Conservation (phyloP, 306 rosid species). For the Trifolium pratense region DNA sequence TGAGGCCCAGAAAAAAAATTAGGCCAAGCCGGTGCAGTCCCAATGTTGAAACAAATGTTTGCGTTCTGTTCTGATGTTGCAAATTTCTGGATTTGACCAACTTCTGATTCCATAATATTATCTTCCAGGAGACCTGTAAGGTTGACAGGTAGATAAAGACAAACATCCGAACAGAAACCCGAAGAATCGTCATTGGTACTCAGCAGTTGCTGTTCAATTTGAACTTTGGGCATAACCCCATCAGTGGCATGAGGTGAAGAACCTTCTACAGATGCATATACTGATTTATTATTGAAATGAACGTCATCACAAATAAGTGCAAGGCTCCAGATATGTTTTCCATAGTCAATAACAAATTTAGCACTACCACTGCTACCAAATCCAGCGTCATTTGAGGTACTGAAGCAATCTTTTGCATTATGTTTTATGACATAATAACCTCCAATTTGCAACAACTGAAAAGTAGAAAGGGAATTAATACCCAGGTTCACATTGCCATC, state of each 20-base stretch:
- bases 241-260: constrained; percentile 41
- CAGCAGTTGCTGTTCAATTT: constrained; percentile 45
- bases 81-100: constrained; percentile 42
- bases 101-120: constrained; percentile 43
- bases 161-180: constrained; percentile 61
- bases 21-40: constrained; percentile 32
- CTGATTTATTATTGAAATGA: constrained; percentile 44
- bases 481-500: constrained; percentile 22
- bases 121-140: constrained; percentile 47
- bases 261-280: constrained; percentile 37
- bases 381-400: constrained; percentile 46
- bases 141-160: constrained; percentile 63
- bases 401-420: constrained; percentile 52
- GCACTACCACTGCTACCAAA: constrained; percentile 36
- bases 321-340: constrained; percentile 67
- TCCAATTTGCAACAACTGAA: constrained; percentile 86
- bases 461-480: constrained; percentile 42
- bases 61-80: constrained; percentile 45
- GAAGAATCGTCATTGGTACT: constrained; percentile 40
- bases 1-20: constrained; percentile 34
- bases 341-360: constrained; percentile 56
- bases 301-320: constrained; percentile 59
- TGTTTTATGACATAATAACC: constrained; percentile 67
- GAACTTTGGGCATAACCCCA: constrained; percentile 44
- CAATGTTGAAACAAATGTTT: constrained; percentile 37